Conservation (phyloP, 345 rosid species). For the Geranium rotundifolium region DNA sequence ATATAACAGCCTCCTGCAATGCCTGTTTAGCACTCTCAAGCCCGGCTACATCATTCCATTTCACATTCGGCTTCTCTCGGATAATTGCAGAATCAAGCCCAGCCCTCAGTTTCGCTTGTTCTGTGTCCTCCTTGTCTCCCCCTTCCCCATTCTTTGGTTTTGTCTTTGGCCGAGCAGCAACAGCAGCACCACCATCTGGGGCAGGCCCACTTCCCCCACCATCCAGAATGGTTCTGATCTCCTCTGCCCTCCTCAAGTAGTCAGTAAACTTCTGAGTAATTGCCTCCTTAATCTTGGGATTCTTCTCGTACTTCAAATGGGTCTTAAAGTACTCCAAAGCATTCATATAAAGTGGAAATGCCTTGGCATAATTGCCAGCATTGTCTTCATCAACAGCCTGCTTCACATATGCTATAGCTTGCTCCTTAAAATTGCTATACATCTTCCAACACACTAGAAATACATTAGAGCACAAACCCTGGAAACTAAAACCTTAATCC, state of each 20-base stretch:
- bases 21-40: conserved; percentile 90
- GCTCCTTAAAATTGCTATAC: conserved; percentile 96
- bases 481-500: neutral
- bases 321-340: conserved; percentile 92
- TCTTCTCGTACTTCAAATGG: conserved; percentile 93
- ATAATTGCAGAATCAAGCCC: conserved; percentile 77
- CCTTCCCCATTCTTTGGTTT: conserved; percentile 70
- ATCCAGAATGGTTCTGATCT: conserved; percentile 79
- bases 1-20: conserved; percentile 85
- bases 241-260: conserved; percentile 88
- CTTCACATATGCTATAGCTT: conserved; percentile 85
- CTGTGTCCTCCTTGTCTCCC: conserved; percentile 69
- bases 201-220: conserved; percentile 70
- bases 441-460: conserved; percentile 12
- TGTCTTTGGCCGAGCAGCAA: conserved; percentile 56
- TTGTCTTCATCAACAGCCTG: conserved; percentile 85
- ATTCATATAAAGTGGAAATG: conserved; percentile 82
- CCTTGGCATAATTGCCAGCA: conserved; percentile 81
- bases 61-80: conserved; percentile 78
- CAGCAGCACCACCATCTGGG: conserved; percentile 64
- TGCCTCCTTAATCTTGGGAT: conserved; percentile 74
- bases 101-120: conserved; percentile 65
- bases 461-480: neutral
- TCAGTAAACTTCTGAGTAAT: conserved; percentile 74
- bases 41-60: conserved; percentile 92